Conservation (phyloP, 306 rosid genomes). For the Alnus glutinosa region DNA sequence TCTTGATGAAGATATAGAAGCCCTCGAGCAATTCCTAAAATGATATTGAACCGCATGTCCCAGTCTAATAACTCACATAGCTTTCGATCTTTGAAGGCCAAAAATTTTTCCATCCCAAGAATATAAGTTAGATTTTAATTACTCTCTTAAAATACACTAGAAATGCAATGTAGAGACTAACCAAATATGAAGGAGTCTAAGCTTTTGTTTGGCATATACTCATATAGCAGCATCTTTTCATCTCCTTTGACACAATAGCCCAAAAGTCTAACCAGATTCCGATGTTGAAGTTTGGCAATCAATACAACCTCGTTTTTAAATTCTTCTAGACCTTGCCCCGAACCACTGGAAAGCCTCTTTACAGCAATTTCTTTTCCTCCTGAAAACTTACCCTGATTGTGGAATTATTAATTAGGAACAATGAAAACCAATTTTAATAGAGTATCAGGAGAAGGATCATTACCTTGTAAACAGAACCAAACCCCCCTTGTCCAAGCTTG, state of each 20-base stretch:
- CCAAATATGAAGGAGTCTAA: conserved; percentile 77
- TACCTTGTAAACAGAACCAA: conserved; percentile 83
- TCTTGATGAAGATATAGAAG: conserved; percentile 82
- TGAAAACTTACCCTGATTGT: conserved; percentile 55
- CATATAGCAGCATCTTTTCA: conserved; percentile 73
- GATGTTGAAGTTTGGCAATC: conserved; percentile 80
- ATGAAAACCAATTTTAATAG: not conserved
- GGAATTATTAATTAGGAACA: conserved; percentile 3
- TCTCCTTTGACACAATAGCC: conserved; percentile 81
- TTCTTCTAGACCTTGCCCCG: conserved; percentile 79
- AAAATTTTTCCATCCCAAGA: conserved; percentile 15
- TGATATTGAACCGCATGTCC: conserved; percentile 66
- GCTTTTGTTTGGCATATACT: conserved; percentile 79
- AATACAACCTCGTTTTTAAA: conserved; percentile 76
- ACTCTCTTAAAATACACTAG: not conserved
- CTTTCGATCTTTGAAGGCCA: conserved; percentile 49
- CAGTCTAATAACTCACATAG: conserved; percentile 48
- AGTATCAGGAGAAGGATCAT: not conserved
- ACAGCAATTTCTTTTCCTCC: conserved; percentile 72
- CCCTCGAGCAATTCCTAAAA: conserved; percentile 76
- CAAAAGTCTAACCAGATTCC: conserved; percentile 73
- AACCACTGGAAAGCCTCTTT: conserved; percentile 77
- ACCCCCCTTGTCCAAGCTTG: conserved; percentile 82
- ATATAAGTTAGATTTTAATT: conserved; percentile 18
- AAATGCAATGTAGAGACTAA: conserved; percentile 28